Evolutionary conservation across 164 flowering plant genomes (phyloP), one percentile per base, ranked within the genome.

Genomic region (Piper betle): DNA sequence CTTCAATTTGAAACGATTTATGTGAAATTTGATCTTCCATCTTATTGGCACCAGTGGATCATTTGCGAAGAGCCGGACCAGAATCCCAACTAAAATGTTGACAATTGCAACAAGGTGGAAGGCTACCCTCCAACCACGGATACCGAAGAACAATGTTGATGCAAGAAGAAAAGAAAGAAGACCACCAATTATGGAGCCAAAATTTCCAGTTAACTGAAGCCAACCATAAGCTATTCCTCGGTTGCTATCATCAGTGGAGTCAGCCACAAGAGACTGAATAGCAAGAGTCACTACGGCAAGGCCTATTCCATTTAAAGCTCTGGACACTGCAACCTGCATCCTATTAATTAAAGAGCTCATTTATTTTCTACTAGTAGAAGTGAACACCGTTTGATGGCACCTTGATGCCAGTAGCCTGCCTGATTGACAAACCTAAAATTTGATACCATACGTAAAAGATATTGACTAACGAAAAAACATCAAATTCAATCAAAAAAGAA

Each of bases 211-310:
- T 13, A 88, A 77, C 56, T 91, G 97, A 18, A 91, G 80, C 97
- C 97, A 91, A 60, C 97, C 94, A 71, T 88, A 91, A 61, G 97
- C 97, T 48, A 60, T 65, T 6, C 97, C 97, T 9, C 96, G 88
- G 71, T 76, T 84, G 57, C 71, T 66, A 25, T 86, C 91, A 72
- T 88, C 86, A 12, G 96, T 88, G n/a, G 89, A 84, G 71, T 91
- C 97, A 48, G 96, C 96, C 55, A 87, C 89, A 59, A 91, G 87
- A 50, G 97, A 91, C 73, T 81, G 96, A 60, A 91, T 85, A 53
- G 97, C 88, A 20, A 96, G 97, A 59, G 78, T 79, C 39, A 85
- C 97, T 58, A 88, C 72, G 20, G 97, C 96, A 59, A 88, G 96
- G 43, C 97, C 97, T 65, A 91, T 77, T 53, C 97, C 97, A 75